Conservation (phyloP, 129 eudicot genomes). For the Saposhnikovia divaricata region DNA sequence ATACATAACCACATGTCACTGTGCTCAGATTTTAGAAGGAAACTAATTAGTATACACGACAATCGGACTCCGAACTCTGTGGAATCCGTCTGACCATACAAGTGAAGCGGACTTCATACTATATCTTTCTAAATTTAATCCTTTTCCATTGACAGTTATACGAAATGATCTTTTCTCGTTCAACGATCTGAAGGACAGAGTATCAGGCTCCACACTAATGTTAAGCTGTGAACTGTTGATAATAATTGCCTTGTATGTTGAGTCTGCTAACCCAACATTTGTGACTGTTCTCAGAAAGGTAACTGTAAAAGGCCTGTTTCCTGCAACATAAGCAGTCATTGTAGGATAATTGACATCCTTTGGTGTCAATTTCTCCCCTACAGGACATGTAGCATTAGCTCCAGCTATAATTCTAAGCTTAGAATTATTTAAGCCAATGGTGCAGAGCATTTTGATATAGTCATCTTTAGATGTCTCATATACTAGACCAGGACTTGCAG, state of each 20-base stretch:
- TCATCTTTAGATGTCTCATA: constrained; percentile 14
- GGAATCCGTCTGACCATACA: not conserved
- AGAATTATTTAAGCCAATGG: not conserved
- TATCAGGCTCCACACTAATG: not conserved
- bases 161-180: not conserved
- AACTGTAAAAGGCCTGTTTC: not conserved
- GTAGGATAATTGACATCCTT: not conserved
- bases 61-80: not conserved
- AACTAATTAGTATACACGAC: not conserved
- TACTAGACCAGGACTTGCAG: constrained; percentile 25
- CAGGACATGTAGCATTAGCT: not conserved
- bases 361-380: not conserved
- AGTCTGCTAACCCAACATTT: not conserved
- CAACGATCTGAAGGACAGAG: not conserved
- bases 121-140: not conserved
- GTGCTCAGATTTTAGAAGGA: not conserved
- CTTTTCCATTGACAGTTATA: not conserved
- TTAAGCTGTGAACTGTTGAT: not conserved
- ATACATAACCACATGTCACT: not conserved
- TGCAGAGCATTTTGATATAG: constrained; percentile 9
- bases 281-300: not conserved
- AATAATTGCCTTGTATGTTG: not conserved
- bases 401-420: not conserved
- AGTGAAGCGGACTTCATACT: not conserved
- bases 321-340: not conserved